These are phyloP conservation scores for Trypanosoma mega DNA, from an alignment of 208 protist genomes.

Conservation along the genomic window DNA sequence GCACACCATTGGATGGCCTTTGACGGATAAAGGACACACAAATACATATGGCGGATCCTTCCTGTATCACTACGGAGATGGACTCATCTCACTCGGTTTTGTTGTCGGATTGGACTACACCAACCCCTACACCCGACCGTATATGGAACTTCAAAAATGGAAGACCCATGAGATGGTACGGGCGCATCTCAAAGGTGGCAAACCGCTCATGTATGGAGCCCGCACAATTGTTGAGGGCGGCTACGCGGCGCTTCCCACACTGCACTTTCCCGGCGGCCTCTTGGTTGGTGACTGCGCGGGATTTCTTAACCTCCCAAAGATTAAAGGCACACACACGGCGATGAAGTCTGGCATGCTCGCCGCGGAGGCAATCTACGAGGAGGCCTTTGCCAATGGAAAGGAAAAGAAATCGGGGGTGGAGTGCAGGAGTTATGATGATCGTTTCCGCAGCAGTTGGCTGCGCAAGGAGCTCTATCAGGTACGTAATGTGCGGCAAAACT, in stretches of 20 bases:
- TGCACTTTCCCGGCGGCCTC: constrained; percentile 94
- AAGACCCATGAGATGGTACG: constrained; percentile 91
- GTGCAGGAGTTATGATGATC: constrained; percentile 79
- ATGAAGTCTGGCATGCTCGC: constrained; percentile 94
- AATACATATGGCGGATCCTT: constrained; percentile 97
- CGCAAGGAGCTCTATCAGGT: constrained; percentile 92
- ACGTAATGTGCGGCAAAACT: constrained; percentile 93
- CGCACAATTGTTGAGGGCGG: constrained; percentile 97
- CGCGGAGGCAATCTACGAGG: constrained; percentile 84
- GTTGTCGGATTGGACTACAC: constrained; percentile 98
- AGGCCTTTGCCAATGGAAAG: constrained; percentile 57
- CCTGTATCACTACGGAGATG: constrained; percentile 95
- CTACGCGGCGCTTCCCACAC: constrained; percentile 91
- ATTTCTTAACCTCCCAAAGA: constrained; percentile 97
- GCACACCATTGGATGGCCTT: constrained; percentile 96
- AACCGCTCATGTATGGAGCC: constrained; percentile 94
- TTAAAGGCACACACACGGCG: constrained; percentile 98
- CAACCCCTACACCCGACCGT: constrained; percentile 96
- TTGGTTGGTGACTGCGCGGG: constrained; percentile 96
- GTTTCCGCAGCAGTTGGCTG: constrained; percentile 93
- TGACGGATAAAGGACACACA: constrained; percentile 74
- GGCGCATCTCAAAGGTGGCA: constrained; percentile 87
- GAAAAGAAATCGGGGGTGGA: constrained; percentile 57
- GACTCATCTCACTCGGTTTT: constrained; percentile 91
- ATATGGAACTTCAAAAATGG: constrained; percentile 96